Evolutionary conservation across 305 asterid species (phyloP).

Genomic region (Stenogyne calaminthoides): DNA sequence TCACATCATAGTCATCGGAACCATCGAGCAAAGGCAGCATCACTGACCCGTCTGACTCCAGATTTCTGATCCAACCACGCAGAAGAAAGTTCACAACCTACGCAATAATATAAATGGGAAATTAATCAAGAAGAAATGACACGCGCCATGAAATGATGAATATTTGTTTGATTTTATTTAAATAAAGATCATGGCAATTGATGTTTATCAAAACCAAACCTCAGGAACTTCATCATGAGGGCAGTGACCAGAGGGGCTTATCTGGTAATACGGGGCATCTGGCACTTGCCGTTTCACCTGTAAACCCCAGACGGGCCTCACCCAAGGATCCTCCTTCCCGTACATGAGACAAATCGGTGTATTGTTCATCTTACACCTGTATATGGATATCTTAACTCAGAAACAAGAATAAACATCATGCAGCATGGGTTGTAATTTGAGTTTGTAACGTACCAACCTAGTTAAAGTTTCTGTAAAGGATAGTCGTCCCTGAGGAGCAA

Average conservation of each 20-base stretch:
- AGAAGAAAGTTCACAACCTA: constrained; percentile 80
- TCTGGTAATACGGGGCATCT: constrained; percentile 82
- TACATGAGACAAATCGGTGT: constrained; percentile 73
- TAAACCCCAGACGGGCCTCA: constrained; percentile 75
- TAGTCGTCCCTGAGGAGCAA: constrained; percentile 72
- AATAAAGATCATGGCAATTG: no score
- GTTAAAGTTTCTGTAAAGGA: constrained; percentile 65
- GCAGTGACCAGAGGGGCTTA: constrained; percentile 96
- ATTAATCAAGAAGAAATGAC: neutral
- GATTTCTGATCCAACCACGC: constrained; percentile 73
- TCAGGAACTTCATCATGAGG: constrained; percentile 86
- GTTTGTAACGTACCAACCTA: constrained; percentile 39
- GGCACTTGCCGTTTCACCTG: constrained; percentile 67
- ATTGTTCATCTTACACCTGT: constrained; percentile 62
- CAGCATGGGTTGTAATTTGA: neutral
- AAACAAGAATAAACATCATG: neutral
- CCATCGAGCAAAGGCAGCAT: constrained; percentile 60
- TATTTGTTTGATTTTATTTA: no score
- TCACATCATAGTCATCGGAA: constrained; percentile 31
- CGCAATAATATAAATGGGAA: neutral
- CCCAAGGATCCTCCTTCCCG: constrained; percentile 97
- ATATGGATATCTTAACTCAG: neutral
- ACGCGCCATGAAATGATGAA: neutral
- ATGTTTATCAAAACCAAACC: constrained; percentile 31
- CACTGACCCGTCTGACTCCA: constrained; percentile 61